phyloP scores from a whole-genome alignment of 352 stramenopile genomes.

The Elongisporangium prolatum region DNA sequence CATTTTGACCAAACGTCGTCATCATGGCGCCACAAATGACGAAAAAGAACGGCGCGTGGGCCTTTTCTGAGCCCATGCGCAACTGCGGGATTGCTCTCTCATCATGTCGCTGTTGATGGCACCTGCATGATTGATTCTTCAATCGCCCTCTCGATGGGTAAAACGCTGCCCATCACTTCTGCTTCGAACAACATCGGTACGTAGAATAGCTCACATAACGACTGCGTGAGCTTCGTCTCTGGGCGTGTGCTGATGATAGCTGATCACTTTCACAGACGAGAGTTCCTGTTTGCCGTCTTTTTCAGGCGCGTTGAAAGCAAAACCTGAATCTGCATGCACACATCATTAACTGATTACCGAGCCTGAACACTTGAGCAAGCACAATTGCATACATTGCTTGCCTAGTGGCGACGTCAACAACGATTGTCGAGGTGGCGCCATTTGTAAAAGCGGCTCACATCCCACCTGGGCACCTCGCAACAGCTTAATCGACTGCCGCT shows the following conservation, averaged over 20 bases:
- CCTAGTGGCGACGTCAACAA: conserved; percentile 15
- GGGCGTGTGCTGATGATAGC: conserved; percentile 8
- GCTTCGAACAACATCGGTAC: not conserved
- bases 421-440: conserved; percentile 5
- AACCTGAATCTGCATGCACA: conserved; percentile 48
- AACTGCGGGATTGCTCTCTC: not conserved
- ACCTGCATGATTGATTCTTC: not conserved
- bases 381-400: conserved; percentile 25
- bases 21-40: not conserved
- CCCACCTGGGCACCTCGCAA: conserved; percentile 38
- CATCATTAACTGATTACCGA: no score
- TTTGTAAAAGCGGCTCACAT: conserved; percentile 16
- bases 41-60: not conserved
- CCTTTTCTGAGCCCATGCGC: no score
- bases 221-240: not conserved
- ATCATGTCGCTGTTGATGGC: not conserved
- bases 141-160: not conserved
- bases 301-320: conserved; percentile 45
- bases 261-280: conserved; percentile 14
- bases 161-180: not conserved
- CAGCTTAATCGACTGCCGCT: conserved; percentile 25
- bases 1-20: not conserved
- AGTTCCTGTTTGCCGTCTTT: conserved; percentile 11
- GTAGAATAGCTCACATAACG: not conserved
- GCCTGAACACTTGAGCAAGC: no score